A percentile compares a stretch with the other conserved stretches of the same genome.
Evolutionary conservation across 139 green algal species (phyloP).

Genomic region (Chlorella vulgaris): DNA sequence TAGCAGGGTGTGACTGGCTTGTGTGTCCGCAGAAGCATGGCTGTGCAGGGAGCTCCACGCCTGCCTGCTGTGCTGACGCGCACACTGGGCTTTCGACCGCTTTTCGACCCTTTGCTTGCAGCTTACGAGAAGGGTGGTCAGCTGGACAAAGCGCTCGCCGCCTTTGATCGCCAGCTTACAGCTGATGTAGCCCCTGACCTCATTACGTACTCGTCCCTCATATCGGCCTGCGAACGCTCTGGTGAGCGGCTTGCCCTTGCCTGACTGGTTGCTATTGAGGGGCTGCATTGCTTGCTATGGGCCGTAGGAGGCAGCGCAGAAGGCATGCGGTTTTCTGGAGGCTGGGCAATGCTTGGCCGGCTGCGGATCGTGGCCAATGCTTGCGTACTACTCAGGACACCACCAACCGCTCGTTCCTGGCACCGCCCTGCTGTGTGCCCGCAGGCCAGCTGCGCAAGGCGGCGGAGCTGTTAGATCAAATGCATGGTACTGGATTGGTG

Average conservation of each 20-base stretch:
- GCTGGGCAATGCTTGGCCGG: too few relatives aligned
- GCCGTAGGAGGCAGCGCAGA: too few relatives aligned
- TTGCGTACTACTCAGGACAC: neutral
- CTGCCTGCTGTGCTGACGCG: neutral
- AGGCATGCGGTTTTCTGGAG: too few relatives aligned
- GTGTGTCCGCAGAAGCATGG: neutral
- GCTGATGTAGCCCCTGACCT: constrained; percentile 51
- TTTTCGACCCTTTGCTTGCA: too few relatives aligned
- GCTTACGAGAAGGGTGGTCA: constrained; percentile 50
- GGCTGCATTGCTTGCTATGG: too few relatives aligned
- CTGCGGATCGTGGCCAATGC: neutral
- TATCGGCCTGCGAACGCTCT: constrained; percentile 54
- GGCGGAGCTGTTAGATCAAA: constrained; percentile 9
- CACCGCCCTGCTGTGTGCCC: neutral
- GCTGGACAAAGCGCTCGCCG: constrained; percentile 46
- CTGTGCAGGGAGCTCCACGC: too few relatives aligned
- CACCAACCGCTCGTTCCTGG: neutral
- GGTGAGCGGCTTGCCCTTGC: neutral
- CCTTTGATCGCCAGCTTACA: constrained; percentile 55
- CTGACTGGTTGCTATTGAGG: neutral
- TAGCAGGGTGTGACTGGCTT: too few relatives aligned
- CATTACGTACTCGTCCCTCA: constrained; percentile 52
- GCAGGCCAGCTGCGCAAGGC: constrained; percentile 3
- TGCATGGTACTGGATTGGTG: constrained; percentile 6
- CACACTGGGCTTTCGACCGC: too few relatives aligned